Evolutionary conservation across 2,329 filamentous ascomycete species (phyloP).

Genomic region (Rutstroemia sp.): DNA sequence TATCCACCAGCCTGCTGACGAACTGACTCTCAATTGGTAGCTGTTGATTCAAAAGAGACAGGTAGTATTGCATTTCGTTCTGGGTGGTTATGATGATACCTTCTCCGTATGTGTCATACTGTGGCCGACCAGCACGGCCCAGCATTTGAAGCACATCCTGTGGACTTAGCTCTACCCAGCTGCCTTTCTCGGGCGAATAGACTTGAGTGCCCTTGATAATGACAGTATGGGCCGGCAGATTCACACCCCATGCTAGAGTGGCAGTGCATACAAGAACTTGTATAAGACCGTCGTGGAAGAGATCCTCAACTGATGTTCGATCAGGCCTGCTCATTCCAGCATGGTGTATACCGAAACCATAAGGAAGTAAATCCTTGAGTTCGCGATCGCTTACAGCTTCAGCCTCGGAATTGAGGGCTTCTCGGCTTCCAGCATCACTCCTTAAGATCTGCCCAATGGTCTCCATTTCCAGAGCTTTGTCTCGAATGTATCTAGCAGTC

Average conservation of each 20-base stretch:
- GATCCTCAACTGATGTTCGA: constrained; percentile 87
- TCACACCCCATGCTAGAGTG: constrained; percentile 98
- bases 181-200: constrained; percentile 97
- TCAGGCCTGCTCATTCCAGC: constrained; percentile 96
- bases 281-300: constrained; percentile 85
- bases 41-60: constrained; percentile 94
- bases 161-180: constrained; percentile 94
- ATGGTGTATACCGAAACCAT: constrained; percentile 97
- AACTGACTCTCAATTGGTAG: constrained; percentile 96
- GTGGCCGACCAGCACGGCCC: constrained; percentile 89
- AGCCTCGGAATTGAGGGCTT: constrained; percentile 79
- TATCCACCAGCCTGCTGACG: constrained; percentile 86
- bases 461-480: constrained; percentile 94
- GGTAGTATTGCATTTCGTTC: constrained; percentile 90
- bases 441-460: constrained; percentile 94
- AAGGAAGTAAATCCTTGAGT: constrained; percentile 88
- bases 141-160: constrained; percentile 99
- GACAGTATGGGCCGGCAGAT: constrained; percentile 93
- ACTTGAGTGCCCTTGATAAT: constrained; percentile 98
- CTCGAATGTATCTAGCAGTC: constrained; percentile 89
- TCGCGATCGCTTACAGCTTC: constrained; percentile 77
- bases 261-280: constrained; percentile 96
- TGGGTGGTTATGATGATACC: constrained; percentile 98
- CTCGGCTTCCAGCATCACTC: constrained; percentile 79
- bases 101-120: constrained; percentile 96